These are phyloP conservation scores for Boletus eberwhitei DNA, from an alignment of 768 basidiomycete species.

Conservation along the genomic window DNA sequence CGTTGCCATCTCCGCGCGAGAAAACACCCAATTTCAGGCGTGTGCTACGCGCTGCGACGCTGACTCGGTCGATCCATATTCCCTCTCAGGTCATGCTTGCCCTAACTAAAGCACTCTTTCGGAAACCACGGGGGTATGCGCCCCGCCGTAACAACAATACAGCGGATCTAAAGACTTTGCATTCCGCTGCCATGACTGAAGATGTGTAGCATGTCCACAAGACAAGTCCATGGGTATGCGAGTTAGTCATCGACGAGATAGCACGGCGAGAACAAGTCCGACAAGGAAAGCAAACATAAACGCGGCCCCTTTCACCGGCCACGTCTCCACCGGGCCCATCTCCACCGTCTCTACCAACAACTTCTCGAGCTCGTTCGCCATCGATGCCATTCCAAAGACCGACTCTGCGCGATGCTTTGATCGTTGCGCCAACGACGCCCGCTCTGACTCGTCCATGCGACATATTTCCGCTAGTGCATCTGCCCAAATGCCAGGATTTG, in stretches of 20 bases:
- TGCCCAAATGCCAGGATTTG: conserved; percentile 68
- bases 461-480: conserved; percentile 62
- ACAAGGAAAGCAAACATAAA: conserved; percentile 22
- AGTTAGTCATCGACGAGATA: conserved; percentile 12
- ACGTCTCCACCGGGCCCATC: conserved; percentile 45
- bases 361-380: conserved; percentile 58
- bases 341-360: conserved; percentile 51
- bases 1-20: too few relatives aligned
- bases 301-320: conserved; percentile 16
- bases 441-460: conserved; percentile 7
- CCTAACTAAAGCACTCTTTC: too few relatives aligned
- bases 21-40: too few relatives aligned
- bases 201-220: neutral
- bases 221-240: neutral
- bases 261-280: conserved; percentile 22
- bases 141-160: conserved; percentile 25
- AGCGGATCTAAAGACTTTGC: conserved; percentile 70
- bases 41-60: too few relatives aligned
- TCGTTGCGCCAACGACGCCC: conserved; percentile 43
- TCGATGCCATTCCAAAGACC: conserved; percentile 74
- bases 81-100: too few relatives aligned
- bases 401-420: conserved; percentile 60
- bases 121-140: too few relatives aligned
- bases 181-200: conserved; percentile 32
- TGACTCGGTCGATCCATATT: too few relatives aligned